These are phyloP conservation scores for Naganishia albida DNA, from an alignment of 1,284 basidiomycete species.

Conservation along the genomic window DNA sequence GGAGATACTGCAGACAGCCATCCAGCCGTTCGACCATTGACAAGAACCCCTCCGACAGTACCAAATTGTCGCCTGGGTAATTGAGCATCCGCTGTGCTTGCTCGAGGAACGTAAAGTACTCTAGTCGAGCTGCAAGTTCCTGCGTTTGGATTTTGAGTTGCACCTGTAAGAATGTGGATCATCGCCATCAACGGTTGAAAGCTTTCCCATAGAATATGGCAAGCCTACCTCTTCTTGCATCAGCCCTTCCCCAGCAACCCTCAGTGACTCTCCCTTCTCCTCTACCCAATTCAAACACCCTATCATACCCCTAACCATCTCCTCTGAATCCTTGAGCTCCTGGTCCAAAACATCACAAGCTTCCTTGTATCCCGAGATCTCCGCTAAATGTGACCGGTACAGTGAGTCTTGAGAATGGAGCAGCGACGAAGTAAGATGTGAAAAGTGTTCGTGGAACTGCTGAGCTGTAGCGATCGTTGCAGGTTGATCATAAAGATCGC, in stretches of 20 bases:
- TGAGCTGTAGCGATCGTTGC: constrained; percentile 72
- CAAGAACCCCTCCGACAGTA: constrained; percentile 82
- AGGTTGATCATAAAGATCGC: constrained; percentile 64
- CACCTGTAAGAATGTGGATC: constrained; percentile 55
- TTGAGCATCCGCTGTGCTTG: constrained; percentile 86
- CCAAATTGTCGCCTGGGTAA: constrained; percentile 83
- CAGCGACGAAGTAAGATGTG: constrained; percentile 78
- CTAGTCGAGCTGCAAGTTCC: constrained; percentile 72
- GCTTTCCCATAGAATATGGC: constrained; percentile 2
- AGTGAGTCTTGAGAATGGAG: constrained; percentile 87
- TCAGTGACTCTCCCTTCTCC: constrained; percentile 33
- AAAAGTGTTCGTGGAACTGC: constrained; percentile 93
- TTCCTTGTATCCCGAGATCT: constrained; percentile 69
- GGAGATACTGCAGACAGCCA: constrained; percentile 84
- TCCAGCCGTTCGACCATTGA: constrained; percentile 92
- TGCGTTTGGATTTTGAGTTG: constrained; percentile 72
- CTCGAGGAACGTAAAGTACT: constrained; percentile 90
- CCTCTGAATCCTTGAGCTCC: constrained; percentile 61
- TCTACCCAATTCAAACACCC: constrained; percentile 34
- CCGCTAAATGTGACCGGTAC: constrained; percentile 76
- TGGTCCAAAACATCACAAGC: constrained; percentile 72
- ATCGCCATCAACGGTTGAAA: constrained; percentile 6
- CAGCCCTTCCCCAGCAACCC: constrained; percentile 33
- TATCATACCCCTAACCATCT: constrained; percentile 30
- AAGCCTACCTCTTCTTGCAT: constrained; percentile 50